Percentiles rank a stretch among this genome's conserved stretches.
phyloP scores from a whole-genome alignment of 495 filamentous ascomycete species.

The Oidiodendron maius region DNA sequence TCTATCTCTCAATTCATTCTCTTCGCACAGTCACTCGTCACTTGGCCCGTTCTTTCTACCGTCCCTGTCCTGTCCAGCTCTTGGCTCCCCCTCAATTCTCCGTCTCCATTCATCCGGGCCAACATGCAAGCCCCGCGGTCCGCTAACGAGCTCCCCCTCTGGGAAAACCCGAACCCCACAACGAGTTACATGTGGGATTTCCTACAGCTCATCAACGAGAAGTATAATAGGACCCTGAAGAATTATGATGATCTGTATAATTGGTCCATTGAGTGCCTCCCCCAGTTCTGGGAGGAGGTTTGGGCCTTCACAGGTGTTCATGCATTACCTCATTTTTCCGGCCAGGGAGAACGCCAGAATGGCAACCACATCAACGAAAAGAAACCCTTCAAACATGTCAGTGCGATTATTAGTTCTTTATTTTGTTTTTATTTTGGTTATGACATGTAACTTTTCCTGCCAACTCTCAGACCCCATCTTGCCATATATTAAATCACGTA shows the following conservation, averaged over 20 bases:
- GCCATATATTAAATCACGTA: too few species aligned
- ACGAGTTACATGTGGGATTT: constrained; percentile 67
- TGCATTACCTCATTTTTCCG: constrained; percentile 36
- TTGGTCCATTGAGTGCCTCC: constrained; percentile 77
- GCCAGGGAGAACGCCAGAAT: constrained; percentile 37
- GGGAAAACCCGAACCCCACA: constrained; percentile 63
- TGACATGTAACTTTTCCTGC: too few species aligned
- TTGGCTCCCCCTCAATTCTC: too few species aligned
- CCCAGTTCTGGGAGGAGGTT: constrained; percentile 76
- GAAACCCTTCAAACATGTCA: background rate
- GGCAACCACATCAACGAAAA: constrained; percentile 3
- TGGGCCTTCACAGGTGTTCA: constrained; percentile 76
- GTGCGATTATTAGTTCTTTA: background rate
- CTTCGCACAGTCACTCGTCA: too few species aligned
- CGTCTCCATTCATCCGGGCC: too few species aligned
- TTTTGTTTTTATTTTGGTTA: too few species aligned
- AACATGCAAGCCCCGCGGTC: background rate
- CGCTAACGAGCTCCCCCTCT: too few species aligned
- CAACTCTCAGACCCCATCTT: too few species aligned
- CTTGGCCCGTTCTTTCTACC: too few species aligned
- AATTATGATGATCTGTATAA: constrained; percentile 67
- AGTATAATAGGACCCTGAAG: constrained; percentile 54
- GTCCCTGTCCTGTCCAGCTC: too few species aligned
- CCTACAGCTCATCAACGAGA: constrained; percentile 59
- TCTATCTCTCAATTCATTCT: too few species aligned